Percentiles rank a stretch among this genome's conserved stretches.
Conservation (phyloP, 2,329 filamentous ascomycete species). For the Beauveria sp. region DNA sequence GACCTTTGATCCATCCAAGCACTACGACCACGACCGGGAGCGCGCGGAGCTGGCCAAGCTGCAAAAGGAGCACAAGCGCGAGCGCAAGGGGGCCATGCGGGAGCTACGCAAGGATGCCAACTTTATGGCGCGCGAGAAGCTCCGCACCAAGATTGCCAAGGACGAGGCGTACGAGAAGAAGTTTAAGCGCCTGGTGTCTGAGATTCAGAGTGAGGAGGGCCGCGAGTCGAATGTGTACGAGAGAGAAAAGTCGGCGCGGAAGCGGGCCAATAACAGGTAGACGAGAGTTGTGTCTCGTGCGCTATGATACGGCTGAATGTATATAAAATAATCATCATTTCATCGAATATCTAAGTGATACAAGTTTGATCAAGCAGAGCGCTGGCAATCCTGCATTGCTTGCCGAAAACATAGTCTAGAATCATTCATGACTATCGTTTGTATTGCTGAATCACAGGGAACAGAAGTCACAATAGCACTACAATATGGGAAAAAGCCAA, state of each 20-base stretch:
- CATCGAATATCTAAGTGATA: too few species aligned
- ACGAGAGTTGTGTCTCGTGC: neutral
- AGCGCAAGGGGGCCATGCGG: constrained; percentile 88
- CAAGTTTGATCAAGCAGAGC: too few species aligned
- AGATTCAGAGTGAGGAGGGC: constrained; percentile 94
- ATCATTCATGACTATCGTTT: too few species aligned
- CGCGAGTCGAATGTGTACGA: constrained; percentile 82
- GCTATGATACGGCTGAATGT: neutral
- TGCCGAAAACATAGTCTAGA: too few species aligned
- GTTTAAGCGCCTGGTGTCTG: constrained; percentile 82
- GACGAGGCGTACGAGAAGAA: constrained; percentile 95
- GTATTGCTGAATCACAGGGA: too few species aligned
- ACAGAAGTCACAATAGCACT: too few species aligned
- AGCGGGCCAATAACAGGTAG: constrained; percentile 48
- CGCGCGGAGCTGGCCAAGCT: constrained; percentile 79
- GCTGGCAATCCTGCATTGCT: too few species aligned
- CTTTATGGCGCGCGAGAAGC: constrained; percentile 85
- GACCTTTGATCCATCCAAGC: constrained; percentile 84
- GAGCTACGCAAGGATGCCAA: constrained; percentile 92
- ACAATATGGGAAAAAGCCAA: too few species aligned
- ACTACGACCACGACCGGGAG: constrained; percentile 94
- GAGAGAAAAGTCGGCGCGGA: constrained; percentile 70
- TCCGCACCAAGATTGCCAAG: constrained; percentile 86
- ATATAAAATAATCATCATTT: neutral
- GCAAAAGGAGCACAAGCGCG: constrained; percentile 84